Percentiles rank a stretch among this genome's conserved stretches.
Evolutionary conservation across 805 yeast species (phyloP).

Genomic region (Barnettozyma pratensis): DNA sequence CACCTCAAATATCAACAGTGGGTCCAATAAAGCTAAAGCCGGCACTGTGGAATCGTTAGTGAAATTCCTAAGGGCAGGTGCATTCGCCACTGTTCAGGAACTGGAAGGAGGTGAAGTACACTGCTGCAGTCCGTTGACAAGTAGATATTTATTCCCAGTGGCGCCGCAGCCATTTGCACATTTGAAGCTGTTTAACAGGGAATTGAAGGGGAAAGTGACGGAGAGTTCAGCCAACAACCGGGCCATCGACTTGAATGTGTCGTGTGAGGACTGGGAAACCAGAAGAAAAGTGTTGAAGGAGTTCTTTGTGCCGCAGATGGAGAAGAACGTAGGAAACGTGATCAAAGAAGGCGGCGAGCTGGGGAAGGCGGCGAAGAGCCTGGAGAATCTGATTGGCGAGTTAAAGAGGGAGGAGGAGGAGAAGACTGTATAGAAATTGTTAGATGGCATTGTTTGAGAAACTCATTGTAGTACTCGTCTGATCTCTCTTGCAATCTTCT

Average conservation of each 20-base stretch:
- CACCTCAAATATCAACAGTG: slow-evolving; percentile 21
- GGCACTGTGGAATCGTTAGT: slow-evolving; percentile 33
- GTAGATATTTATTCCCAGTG: slow-evolving; percentile 47
- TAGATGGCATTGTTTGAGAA: no score
- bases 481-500: no score
- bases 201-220: slow-evolving; percentile 19
- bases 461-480: no score
- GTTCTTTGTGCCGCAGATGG: slow-evolving; percentile 44
- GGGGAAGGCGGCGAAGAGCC: slow-evolving; percentile 44
- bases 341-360: slow-evolving; percentile 70
- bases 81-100: slow-evolving; percentile 13
- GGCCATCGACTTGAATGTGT: slow-evolving; percentile 35
- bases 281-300: slow-evolving; percentile 50
- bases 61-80: slow-evolving; percentile 41
- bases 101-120: slow-evolving; percentile 28
- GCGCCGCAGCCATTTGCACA: slow-evolving; percentile 61
- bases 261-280: slow-evolving; percentile 58
- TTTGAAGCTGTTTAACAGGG: slow-evolving; percentile 51
- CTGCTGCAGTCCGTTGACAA: slow-evolving; percentile 34
- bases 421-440: no score
- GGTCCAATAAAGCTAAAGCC: slow-evolving; percentile 17
- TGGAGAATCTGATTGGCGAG: slow-evolving; percentile 10
- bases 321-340: slow-evolving; percentile 43
- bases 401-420: neutral
- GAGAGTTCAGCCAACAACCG: slow-evolving; percentile 14